These are phyloP conservation scores for Venturia asperata DNA, from an alignment of 2,329 filamentous ascomycete genomes.

Conservation along the genomic window DNA sequence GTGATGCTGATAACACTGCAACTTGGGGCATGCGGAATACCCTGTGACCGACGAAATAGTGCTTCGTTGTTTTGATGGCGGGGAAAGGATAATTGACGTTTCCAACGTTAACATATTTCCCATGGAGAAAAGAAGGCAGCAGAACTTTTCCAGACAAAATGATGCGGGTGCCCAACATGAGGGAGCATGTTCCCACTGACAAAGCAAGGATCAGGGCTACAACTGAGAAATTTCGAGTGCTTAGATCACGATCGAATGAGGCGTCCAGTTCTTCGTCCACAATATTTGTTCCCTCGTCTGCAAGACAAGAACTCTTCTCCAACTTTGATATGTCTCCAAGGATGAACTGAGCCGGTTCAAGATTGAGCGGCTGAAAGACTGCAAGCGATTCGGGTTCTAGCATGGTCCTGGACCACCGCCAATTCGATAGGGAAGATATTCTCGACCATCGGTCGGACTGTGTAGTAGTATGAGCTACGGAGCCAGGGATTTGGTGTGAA, in stretches of 20 bases:
- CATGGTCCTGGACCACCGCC: background rate
- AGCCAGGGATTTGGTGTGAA: background rate
- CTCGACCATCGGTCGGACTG: background rate
- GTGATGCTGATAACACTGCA: slow-evolving; percentile 3
- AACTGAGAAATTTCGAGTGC: slow-evolving; percentile 9
- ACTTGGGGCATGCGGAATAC: slow-evolving; percentile 3
- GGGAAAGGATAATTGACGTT: slow-evolving; percentile 10
- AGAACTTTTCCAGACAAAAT: background rate
- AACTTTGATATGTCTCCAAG: background rate
- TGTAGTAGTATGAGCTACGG: background rate
- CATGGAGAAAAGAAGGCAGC: background rate
- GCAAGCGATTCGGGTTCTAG: background rate
- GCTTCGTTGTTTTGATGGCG: background rate
- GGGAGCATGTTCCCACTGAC: background rate
- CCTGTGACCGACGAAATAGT: slow-evolving; percentile 14
- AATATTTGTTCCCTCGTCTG: background rate
- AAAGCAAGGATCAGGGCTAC: background rate
- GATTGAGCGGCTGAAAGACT: background rate
- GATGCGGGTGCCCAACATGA: background rate
- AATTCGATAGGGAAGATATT: background rate
- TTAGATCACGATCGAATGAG: slow-evolving; percentile 1
- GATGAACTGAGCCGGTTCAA: background rate
- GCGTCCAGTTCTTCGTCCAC: background rate
- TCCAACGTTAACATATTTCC: slow-evolving; percentile 5
- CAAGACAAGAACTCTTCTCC: background rate